A percentile compares a stretch with the other conserved stretches of the same genome.
phyloP scores from a whole-genome alignment of 164 flowering plant genomes.

The Piper longum region DNA sequence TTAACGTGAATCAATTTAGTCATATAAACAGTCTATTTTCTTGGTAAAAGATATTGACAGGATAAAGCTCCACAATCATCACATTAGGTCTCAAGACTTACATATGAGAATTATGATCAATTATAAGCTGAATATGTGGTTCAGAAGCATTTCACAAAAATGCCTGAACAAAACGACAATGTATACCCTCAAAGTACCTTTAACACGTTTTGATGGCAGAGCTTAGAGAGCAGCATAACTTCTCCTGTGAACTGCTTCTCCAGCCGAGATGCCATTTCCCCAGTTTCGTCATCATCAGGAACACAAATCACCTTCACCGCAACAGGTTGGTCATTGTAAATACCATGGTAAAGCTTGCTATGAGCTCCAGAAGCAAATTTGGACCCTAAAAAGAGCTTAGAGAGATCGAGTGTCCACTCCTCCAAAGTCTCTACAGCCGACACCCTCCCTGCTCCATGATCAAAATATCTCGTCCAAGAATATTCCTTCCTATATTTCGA shows the following conservation, averaged over 20 bases:
- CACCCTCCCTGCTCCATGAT: slow-evolving; percentile 61
- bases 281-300: slow-evolving; percentile 79
- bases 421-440: slow-evolving; percentile 54
- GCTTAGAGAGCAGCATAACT: slow-evolving; percentile 52
- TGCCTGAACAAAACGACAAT: too few relatives aligned
- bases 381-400: slow-evolving; percentile 54
- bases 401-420: slow-evolving; percentile 55
- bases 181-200: slow-evolving; percentile 28
- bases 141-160: not conserved
- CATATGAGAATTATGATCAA: not conserved
- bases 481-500: slow-evolving; percentile 38
- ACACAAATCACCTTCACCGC: slow-evolving; percentile 64
- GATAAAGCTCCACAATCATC: too few relatives aligned
- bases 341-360: slow-evolving; percentile 76
- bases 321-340: slow-evolving; percentile 59
- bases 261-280: slow-evolving; percentile 37
- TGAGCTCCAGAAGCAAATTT: slow-evolving; percentile 80
- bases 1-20: not conserved
- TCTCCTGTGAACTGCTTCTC: slow-evolving; percentile 68
- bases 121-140: not conserved
- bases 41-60: too few relatives aligned
- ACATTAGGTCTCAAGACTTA: not conserved
- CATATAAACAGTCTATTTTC: not conserved
- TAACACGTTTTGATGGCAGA: slow-evolving; percentile 64
- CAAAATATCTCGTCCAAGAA: slow-evolving; percentile 67